These are phyloP conservation scores for Dothiorella sarmentorum DNA, from an alignment of 2,329 filamentous ascomycete genomes.

Conservation along the genomic window DNA sequence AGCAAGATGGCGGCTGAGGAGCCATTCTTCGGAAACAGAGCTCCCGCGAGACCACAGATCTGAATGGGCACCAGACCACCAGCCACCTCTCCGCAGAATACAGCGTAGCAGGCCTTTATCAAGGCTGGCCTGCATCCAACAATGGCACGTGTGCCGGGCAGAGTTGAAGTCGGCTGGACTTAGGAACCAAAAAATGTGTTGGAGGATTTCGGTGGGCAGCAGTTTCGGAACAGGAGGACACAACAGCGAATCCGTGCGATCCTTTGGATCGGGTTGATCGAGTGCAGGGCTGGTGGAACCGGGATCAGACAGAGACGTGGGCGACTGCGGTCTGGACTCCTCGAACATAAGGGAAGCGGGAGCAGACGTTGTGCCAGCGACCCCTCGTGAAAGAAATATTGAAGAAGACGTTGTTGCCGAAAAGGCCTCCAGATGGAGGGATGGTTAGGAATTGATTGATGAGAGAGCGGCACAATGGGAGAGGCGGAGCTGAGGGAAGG, in stretches of 20 bases:
- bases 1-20: constrained; percentile 46
- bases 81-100: constrained; percentile 57
- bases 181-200: constrained; percentile 46
- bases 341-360: constrained; percentile 18
- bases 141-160: constrained; percentile 57
- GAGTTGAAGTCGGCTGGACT: constrained; percentile 55
- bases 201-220: constrained; percentile 45
- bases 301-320: constrained; percentile 22
- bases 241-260: not conserved
- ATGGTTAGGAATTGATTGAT: not conserved
- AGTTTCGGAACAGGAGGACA: not conserved
- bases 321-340: not conserved
- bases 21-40: constrained; percentile 30
- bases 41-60: constrained; percentile 14
- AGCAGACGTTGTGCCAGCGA: constrained; percentile 37
- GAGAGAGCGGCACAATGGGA: not conserved
- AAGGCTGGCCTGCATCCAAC: constrained; percentile 59
- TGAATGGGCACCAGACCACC: constrained; percentile 37
- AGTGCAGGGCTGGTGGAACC: constrained; percentile 23
- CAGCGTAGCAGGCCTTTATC: constrained; percentile 47
- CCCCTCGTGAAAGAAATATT: constrained; percentile 45
- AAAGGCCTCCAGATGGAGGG: not conserved
- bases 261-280: constrained; percentile 28
- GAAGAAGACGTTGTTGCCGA: constrained; percentile 44
- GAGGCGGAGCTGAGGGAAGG: not conserved